Conservation (phyloP, 192 early-diverging fungal species). For the Coemansia sp. region DNA sequence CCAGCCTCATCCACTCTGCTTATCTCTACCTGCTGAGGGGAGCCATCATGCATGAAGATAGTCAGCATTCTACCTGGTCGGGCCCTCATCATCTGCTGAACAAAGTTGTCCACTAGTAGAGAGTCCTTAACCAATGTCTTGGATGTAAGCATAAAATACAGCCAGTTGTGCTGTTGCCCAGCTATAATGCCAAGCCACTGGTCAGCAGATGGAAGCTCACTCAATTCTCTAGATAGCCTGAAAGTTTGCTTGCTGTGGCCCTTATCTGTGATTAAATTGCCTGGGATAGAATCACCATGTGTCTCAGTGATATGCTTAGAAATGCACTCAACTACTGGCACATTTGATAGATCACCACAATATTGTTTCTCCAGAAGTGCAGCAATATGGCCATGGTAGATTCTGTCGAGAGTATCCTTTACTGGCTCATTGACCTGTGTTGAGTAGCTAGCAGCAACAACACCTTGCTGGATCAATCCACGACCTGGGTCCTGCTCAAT, state of each 20-base stretch:
- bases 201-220: constrained; percentile 13
- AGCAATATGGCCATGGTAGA: constrained; percentile 77
- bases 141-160: constrained; percentile 73
- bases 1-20: neutral
- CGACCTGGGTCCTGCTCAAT: constrained; percentile 81
- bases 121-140: constrained; percentile 71
- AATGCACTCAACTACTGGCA: constrained; percentile 81
- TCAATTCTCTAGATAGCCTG: neutral
- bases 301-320: constrained; percentile 28
- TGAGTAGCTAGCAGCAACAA: constrained; percentile 73
- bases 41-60: neutral
- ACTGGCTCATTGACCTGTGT: constrained; percentile 79
- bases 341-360: constrained; percentile 53
- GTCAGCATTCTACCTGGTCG: constrained; percentile 54
- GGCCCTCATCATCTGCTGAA: constrained; percentile 59
- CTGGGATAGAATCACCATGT: too few relatives aligned
- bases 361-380: constrained; percentile 72
- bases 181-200: constrained; percentile 73
- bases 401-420: constrained; percentile 79
- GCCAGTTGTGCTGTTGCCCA: constrained; percentile 71
- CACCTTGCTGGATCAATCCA: constrained; percentile 85
- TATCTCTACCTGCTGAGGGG: neutral
- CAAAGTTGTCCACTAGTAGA: constrained; percentile 58
- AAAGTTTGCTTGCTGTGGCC: constrained; percentile 4
- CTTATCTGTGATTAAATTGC: too few relatives aligned